These are phyloP conservation scores for Hansenula lynferdii DNA, from an alignment of 1,139 yeast genomes.

Conservation along the genomic window DNA sequence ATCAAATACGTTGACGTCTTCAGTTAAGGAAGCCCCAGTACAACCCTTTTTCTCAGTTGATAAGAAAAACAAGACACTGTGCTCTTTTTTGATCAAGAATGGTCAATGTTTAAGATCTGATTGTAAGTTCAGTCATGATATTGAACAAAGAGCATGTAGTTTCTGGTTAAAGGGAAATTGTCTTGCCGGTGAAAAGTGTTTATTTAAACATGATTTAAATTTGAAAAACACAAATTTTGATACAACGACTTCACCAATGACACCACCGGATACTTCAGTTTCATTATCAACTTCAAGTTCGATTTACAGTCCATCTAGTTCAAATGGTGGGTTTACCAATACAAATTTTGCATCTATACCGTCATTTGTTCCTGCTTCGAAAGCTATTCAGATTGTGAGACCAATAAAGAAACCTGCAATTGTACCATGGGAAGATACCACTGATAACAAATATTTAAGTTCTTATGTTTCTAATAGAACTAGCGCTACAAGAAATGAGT, in stretches of 20 bases:
- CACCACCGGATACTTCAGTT: neutral
- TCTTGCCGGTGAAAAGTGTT: constrained; percentile 33
- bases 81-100: constrained; percentile 31
- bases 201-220: constrained; percentile 28
- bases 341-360: constrained; percentile 1
- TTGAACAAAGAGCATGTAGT: constrained; percentile 33
- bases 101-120: constrained; percentile 38
- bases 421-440: constrained; percentile 30
- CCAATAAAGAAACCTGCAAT: constrained; percentile 24
- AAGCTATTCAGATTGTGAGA: constrained; percentile 15
- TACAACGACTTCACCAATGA: no score
- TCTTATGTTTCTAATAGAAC: constrained; percentile 12
- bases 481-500: constrained; percentile 15
- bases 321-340: no score
- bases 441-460: constrained; percentile 5
- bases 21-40: neutral
- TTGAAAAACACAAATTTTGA: no score
- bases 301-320: no score
- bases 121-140: constrained; percentile 38
- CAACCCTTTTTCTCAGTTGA: constrained; percentile 11
- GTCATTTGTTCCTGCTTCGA: constrained; percentile 5
- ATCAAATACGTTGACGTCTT: neutral
- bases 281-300: constrained; percentile 2
- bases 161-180: constrained; percentile 40
- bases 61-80: constrained; percentile 25